These are phyloP conservation scores for Hanseniaspora lachancei DNA, from an alignment of 805 yeast genomes.

Conservation along the genomic window DNA sequence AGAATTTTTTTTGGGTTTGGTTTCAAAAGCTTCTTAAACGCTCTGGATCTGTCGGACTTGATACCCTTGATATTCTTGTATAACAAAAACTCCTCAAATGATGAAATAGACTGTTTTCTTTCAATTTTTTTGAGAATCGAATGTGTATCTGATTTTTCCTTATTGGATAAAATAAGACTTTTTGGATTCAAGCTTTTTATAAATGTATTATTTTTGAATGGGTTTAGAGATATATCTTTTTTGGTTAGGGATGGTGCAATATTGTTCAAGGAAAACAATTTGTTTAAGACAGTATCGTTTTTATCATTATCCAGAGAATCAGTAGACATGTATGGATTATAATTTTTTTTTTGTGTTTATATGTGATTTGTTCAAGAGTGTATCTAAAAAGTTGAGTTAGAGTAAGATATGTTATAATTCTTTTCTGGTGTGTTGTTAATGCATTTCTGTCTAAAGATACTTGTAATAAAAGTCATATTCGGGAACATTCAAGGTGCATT, in stretches of 20 bases:
- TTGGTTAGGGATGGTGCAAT: slow-evolving; percentile 29
- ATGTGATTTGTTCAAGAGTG: neutral
- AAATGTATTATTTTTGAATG: neutral
- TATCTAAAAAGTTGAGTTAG: no score
- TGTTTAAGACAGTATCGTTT: neutral
- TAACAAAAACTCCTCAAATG: slow-evolving; percentile 49
- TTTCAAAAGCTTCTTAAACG: slow-evolving; percentile 50
- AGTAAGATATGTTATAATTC: no score
- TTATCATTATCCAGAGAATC: neutral
- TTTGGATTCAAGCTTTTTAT: neutral
- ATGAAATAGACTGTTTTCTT: slow-evolving; percentile 31
- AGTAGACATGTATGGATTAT: neutral
- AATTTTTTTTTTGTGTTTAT: neutral
- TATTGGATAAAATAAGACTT: neutral
- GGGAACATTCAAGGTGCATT: no score
- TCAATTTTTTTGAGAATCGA: neutral
- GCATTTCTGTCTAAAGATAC: no score
- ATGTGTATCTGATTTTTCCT: neutral
- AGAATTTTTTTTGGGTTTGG: slow-evolving; percentile 27
- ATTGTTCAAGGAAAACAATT: neutral
- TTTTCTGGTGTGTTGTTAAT: no score
- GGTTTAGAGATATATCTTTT: neutral
- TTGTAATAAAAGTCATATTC: no score
- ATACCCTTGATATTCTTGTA: slow-evolving; percentile 43
- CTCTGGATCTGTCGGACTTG: slow-evolving; percentile 56